These are phyloP conservation scores for Aspergillus sclerotialis DNA, from an alignment of 2,329 filamentous ascomycete species.

Conservation along the genomic window DNA sequence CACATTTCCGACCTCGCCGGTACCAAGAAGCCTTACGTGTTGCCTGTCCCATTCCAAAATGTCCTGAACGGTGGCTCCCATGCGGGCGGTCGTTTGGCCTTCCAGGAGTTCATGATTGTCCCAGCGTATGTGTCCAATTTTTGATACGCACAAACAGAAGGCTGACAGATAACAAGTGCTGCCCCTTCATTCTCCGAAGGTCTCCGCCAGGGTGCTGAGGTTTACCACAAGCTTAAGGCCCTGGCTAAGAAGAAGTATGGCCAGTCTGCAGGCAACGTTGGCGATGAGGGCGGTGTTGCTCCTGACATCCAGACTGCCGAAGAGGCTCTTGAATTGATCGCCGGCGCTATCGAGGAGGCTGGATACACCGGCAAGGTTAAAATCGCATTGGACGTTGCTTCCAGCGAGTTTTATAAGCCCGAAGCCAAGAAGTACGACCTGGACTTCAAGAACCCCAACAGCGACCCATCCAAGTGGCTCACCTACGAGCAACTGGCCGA, in stretches of 20 bases:
- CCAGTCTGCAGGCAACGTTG: constrained; percentile 96
- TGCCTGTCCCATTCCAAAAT: constrained; percentile 90
- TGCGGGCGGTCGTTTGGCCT: constrained; percentile 89
- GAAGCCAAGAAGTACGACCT: constrained; percentile 99
- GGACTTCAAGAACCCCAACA: constrained; percentile 99
- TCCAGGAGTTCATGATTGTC: constrained; percentile 96
- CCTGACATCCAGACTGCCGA: constrained; percentile 96
- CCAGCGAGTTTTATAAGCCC: constrained; percentile 98
- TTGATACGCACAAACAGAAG: background rate
- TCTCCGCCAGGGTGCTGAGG: constrained; percentile 91
- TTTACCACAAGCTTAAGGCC: constrained; percentile 95
- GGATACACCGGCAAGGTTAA: constrained; percentile 95
- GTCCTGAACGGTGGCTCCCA: constrained; percentile 92
- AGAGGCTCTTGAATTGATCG: constrained; percentile 95
- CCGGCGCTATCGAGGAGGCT: constrained; percentile 84
- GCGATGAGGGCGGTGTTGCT: constrained; percentile 98
- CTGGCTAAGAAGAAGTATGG: constrained; percentile 99
- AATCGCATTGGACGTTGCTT: constrained; percentile 98
- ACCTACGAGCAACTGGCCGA: constrained; percentile 95
- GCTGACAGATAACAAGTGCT: constrained; percentile 42
- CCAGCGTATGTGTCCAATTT: constrained; percentile 54
- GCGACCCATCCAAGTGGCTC: constrained; percentile 94
- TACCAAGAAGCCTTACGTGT: constrained; percentile 86
- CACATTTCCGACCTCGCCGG: constrained; percentile 82
- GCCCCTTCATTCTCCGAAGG: constrained; percentile 92